Percentiles rank a stretch among this genome's conserved stretches.
Evolutionary conservation across 2,329 filamentous ascomycete genomes (phyloP).

Genomic region (Alternaria angustiovoidea): DNA sequence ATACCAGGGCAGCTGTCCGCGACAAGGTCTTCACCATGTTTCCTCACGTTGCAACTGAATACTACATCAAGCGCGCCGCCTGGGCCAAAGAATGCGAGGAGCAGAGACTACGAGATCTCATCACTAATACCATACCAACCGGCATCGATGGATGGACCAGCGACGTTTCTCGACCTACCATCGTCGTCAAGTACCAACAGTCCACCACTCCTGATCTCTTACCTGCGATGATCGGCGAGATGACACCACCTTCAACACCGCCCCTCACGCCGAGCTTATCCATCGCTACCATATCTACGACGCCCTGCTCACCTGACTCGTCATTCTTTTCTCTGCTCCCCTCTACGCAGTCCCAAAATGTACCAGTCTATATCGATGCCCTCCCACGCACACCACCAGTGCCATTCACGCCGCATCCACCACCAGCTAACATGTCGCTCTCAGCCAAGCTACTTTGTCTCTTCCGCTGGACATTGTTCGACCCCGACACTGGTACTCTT

Average conservation of each 20-base stretch:
- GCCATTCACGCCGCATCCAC: slow-evolving; percentile 20
- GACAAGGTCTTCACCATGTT: slow-evolving; percentile 36
- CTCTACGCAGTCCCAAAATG: too few relatives aligned
- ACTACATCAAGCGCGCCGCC: slow-evolving; percentile 30
- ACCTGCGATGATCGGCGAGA: not conserved
- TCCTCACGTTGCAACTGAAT: slow-evolving; percentile 20
- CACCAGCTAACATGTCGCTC: slow-evolving; percentile 29
- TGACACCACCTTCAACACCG: slow-evolving; percentile 3
- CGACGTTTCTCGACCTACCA: slow-evolving; percentile 15
- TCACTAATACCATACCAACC: slow-evolving; percentile 28
- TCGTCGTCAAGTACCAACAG: slow-evolving; percentile 10
- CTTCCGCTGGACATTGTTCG: slow-evolving; percentile 39
- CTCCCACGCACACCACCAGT: slow-evolving; percentile 24
- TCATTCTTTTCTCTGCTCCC: slow-evolving; percentile 18
- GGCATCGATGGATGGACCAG: slow-evolving; percentile 23
- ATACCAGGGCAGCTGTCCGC: slow-evolving; percentile 21
- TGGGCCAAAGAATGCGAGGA: slow-evolving; percentile 31
- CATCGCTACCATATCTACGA: slow-evolving; percentile 20
- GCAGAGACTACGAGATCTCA: slow-evolving; percentile 20
- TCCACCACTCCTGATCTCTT: not conserved
- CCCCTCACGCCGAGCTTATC: not conserved
- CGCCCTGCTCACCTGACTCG: slow-evolving; percentile 9
- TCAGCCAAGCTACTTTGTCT: slow-evolving; percentile 35
- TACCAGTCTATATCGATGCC: slow-evolving; percentile 7
- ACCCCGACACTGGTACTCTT: slow-evolving; percentile 14